Evolutionary conservation across 2,329 filamentous ascomycete genomes (phyloP).

Genomic region (Orbilia brochopaga): DNA sequence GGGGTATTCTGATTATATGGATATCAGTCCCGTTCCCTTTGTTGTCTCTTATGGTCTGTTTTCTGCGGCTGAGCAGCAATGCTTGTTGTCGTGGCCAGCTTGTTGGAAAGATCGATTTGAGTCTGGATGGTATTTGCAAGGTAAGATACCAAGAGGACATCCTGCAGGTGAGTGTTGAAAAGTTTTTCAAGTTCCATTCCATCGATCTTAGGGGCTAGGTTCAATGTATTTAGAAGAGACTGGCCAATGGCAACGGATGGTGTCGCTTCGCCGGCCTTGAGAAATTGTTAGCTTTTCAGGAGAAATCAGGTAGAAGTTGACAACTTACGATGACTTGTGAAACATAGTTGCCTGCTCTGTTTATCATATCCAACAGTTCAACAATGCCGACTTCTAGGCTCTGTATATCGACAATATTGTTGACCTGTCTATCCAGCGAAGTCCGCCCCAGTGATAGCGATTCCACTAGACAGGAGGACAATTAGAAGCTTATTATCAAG

Average conservation of each 20-base stretch:
- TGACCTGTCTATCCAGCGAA: slow-evolving; percentile 32
- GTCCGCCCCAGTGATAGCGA: slow-evolving; percentile 39
- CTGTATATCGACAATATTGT: slow-evolving; percentile 79
- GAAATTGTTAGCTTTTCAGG: background rate
- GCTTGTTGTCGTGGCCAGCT: slow-evolving; percentile 69
- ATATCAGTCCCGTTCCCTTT: slow-evolving; percentile 30
- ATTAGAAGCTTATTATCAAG: slow-evolving; percentile 11
- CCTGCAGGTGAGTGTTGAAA: slow-evolving; percentile 99
- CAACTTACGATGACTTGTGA: slow-evolving; percentile 1
- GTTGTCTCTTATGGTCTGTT: slow-evolving; percentile 38
- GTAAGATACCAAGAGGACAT: slow-evolving; percentile 97
- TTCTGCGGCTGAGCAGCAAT: slow-evolving; percentile 31
- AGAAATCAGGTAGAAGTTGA: background rate
- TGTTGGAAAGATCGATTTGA: slow-evolving; percentile 96
- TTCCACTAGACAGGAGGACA: slow-evolving; percentile 19
- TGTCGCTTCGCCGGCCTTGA: slow-evolving; percentile 79
- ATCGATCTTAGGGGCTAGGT: slow-evolving; percentile 92
- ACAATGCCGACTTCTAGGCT: slow-evolving; percentile 82
- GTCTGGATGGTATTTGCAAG: slow-evolving; percentile 98
- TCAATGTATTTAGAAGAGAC: slow-evolving; percentile 91
- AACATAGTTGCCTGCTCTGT: slow-evolving; percentile 89
- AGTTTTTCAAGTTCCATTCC: slow-evolving; percentile 88
- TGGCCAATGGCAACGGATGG: slow-evolving; percentile 92
- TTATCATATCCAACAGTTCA: slow-evolving; percentile 85
- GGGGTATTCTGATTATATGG: background rate